A percentile compares a stretch with the other conserved stretches of the same genome.
Conservation (phyloP, 2,329 filamentous ascomycete species). For the Aspergillus sp. region DNA sequence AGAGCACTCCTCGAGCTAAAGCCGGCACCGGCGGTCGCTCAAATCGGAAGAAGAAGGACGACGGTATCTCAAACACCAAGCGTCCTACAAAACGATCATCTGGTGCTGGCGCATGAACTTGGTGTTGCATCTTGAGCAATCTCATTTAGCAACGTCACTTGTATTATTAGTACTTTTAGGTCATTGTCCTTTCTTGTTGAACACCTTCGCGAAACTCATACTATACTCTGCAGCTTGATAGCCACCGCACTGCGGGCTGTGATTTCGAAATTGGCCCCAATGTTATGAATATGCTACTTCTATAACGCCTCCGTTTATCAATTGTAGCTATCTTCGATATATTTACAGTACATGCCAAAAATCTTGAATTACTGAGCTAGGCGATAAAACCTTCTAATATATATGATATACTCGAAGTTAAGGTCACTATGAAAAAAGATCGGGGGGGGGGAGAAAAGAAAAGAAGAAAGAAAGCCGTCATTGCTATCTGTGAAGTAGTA, state of each 20-base stretch:
- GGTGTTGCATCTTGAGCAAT: neutral
- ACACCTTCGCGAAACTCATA: slow-evolving; percentile 12
- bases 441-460: no score
- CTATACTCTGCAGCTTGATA: neutral
- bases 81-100: slow-evolving; percentile 33
- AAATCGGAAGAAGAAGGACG: slow-evolving; percentile 42
- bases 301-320: neutral
- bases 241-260: no score
- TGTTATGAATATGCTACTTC: neutral
- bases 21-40: slow-evolving; percentile 44
- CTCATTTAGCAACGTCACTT: slow-evolving; percentile 1
- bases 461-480: no score
- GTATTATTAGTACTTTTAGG: slow-evolving; percentile 10
- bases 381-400: neutral
- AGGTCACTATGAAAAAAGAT: no score
- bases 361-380: neutral
- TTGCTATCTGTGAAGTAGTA: no score
- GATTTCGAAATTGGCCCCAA: neutral
- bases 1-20: slow-evolving; percentile 48
- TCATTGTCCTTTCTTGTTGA: slow-evolving; percentile 9
- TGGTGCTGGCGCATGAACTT: slow-evolving; percentile 22
- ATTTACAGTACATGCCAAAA: neutral
- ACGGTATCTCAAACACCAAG: slow-evolving; percentile 32
- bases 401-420: neutral
- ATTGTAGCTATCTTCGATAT: neutral